Base-by-base conservation (phyloP, 2,329 filamentous ascomycete genomes). In the Phaeosphaeriaceae sp. region DNA sequence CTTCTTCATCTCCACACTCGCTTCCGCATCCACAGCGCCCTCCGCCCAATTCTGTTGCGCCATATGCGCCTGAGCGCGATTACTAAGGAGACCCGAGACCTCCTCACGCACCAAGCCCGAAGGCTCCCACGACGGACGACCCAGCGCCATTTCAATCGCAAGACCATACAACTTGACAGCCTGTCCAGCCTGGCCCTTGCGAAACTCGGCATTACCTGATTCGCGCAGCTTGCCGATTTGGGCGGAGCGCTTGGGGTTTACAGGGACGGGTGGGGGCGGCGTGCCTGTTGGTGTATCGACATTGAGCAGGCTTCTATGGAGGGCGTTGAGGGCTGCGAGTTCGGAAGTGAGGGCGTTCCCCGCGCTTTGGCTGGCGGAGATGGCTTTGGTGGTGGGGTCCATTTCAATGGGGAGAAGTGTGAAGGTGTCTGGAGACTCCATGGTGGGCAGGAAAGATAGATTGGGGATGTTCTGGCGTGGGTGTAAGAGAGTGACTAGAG, bases 181-280 rank as follows among this genome's bases (percentile, higher is more conserved):
- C 46, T 95, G 90, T 47, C 75, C 76, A 76, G 88, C 85, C 61
- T 85, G 82, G 63, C 83, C 83, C 75, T 93, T 92, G 74, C 90
- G 88, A 80, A 90, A 93, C 62, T 89, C 85, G 50, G 78, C 78
- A 79, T 96, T 96, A 66, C 91, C 93, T 48, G 83, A 83, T 73
- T 97, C 94, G 71, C 92, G 90, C 60, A 97, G 86, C 78, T 97
- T 97, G 76, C 81, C 85, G 75, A 99, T 89, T 70, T 92, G 86
- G 29, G 90, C 91, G 59, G 84, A 87, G 68, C 93, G 90, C 78
- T 97, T 96, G 42, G 91, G 92, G 80, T 96, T 95, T 54, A 97
- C 87, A 51, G 92, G 92, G 34, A 96, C 83, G 0, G 94, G 94
- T 0, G 93, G 89, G 4, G 92, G 92, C 0, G 93, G 93, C 16